Evolutionary conservation across 2,329 filamentous ascomycete genomes (phyloP).

Genomic region (Cercospora sp.): DNA sequence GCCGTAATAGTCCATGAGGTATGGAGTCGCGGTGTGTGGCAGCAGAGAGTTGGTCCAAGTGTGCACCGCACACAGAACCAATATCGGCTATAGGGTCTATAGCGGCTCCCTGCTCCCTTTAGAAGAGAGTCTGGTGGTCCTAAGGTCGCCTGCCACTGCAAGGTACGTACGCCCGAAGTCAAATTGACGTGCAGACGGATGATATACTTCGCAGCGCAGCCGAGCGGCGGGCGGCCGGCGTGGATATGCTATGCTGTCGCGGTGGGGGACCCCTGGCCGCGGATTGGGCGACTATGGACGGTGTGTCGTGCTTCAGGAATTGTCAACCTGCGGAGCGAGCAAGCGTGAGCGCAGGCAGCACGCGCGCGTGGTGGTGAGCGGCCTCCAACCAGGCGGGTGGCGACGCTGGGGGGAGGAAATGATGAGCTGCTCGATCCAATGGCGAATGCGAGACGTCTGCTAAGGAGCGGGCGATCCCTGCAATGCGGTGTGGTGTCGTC

Average conservation of each 20-base stretch:
- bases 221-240: background rate
- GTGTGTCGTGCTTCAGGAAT: slow-evolving; percentile 8
- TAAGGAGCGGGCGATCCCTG: background rate
- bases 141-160: slow-evolving; percentile 5
- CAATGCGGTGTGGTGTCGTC: slow-evolving; percentile 7
- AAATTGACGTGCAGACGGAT: slow-evolving; percentile 18
- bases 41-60: slow-evolving; percentile 2
- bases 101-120: slow-evolving; percentile 7
- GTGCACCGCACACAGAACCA: slow-evolving; percentile 13
- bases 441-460: background rate
- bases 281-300: background rate
- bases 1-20: slow-evolving; percentile 17
- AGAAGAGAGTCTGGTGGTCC: background rate
- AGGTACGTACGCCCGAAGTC: slow-evolving; percentile 12
- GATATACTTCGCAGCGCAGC: slow-evolving; percentile 12
- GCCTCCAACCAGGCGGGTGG: slow-evolving; percentile 3
- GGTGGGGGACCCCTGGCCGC: background rate
- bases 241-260: slow-evolving; percentile 7
- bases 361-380: background rate
- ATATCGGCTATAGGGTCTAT: slow-evolving; percentile 7
- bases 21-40: background rate
- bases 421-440: background rate
- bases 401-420: background rate
- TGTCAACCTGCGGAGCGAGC: background rate
- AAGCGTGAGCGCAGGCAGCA: background rate